These are phyloP conservation scores for Candida peoriensis DNA, from an alignment of 805 yeast species.

Conservation along the genomic window DNA sequence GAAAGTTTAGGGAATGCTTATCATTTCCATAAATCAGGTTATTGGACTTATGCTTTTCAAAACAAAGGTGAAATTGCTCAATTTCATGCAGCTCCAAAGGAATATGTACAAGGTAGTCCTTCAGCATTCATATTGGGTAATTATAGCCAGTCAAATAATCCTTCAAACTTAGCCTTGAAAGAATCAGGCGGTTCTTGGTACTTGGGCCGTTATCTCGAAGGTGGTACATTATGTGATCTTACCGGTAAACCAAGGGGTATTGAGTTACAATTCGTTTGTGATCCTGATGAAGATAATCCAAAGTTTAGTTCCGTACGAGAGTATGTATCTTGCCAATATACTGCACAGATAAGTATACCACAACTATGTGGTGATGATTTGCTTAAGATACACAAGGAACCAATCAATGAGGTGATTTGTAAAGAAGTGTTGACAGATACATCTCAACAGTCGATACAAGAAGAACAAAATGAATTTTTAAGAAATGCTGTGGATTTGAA, in stretches of 20 bases:
- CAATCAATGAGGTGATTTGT: slow-evolving; percentile 1
- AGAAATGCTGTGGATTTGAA: background rate
- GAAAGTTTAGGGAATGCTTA: background rate
- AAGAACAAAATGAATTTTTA: background rate
- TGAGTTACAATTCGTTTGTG: slow-evolving; percentile 21
- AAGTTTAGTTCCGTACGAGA: slow-evolving; percentile 14
- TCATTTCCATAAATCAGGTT: slow-evolving; percentile 4
- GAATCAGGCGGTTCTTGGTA: background rate
- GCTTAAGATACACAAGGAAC: slow-evolving; percentile 7
- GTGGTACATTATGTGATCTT: slow-evolving; percentile 23
- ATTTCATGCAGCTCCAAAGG: slow-evolving; percentile 8
- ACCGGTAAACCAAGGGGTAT: slow-evolving; percentile 18
- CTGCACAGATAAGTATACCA: slow-evolving; percentile 18
- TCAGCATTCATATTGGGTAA: slow-evolving; percentile 8
- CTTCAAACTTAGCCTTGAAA: slow-evolving; percentile 4
- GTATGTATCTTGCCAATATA: slow-evolving; percentile 19
- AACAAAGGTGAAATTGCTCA: slow-evolving; percentile 11
- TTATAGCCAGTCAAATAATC: background rate
- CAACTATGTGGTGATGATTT: slow-evolving; percentile 17
- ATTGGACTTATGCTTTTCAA: slow-evolving; percentile 15
- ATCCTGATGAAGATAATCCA: slow-evolving; percentile 5
- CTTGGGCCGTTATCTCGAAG: background rate
- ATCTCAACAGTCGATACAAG: background rate
- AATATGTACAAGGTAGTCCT: slow-evolving; percentile 1
- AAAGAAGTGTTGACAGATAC: background rate